Base-by-base conservation (phyloP, 352 stramenopile species). In the Globisporangium cederbergense region DNA sequence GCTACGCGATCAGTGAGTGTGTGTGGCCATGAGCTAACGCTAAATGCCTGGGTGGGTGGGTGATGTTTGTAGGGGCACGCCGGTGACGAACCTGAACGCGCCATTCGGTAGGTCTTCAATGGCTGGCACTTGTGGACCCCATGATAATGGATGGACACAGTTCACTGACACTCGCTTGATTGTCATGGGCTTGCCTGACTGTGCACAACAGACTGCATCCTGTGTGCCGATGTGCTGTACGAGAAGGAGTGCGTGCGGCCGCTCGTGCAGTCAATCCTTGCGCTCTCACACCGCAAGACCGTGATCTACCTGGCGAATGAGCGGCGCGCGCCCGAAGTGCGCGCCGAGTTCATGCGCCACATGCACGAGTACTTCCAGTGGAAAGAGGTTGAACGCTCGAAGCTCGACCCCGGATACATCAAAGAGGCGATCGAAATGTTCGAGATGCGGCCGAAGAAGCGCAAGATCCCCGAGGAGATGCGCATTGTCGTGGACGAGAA, bases 141-240 rank as follows among this genome's bases (percentile, higher is more conserved):
- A 13, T 55, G 13, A 28, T 28, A 56, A 18, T 34, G 16, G 36
- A 42, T 42, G 36, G 10, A 42, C 36, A 42, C 36, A 42, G 30
- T 56, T 36, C 28, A 22, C 28, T 56, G 28, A 55, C 49, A 8
- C n/a, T 9, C 2, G 18, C n/a, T 20, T 18, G 16, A 2, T 5
- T 55, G 49, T 20, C 28, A 2, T 55, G 49, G 40, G 60, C 14
- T 30, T 47, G 16, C 18, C 4, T 49, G 46, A 32, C 4, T 65
- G 16, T 20, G 7, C 22, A 10, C 50, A 20, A 20, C 22, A 77
- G 86, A 95, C 68, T 90, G 81, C 47, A 83, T 95, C 55, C 62
- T 95, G 61, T 91, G 83, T 67, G 86, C 86, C 0, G 86, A 95
- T 63, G 83, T 92, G 32, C 71, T 95, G 55, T 95, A 92, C 66